phyloP scores from a whole-genome alignment of 805 yeast genomes.

The Monosporozyma unispora region DNA sequence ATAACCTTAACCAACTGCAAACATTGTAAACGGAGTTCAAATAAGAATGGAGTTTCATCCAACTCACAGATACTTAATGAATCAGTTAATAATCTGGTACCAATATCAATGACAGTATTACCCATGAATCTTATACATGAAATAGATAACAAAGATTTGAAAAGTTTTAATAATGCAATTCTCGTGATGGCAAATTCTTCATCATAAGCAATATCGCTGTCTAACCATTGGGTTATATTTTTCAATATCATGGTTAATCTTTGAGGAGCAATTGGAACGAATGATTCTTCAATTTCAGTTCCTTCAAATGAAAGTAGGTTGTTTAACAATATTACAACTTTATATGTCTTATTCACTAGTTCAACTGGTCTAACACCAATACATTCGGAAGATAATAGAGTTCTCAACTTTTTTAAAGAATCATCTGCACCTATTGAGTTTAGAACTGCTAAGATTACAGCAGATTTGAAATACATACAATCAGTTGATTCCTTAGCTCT shows the following conservation, averaged over 20 bases:
- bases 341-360: conserved; percentile 37
- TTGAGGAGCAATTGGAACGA: conserved; percentile 49
- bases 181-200: conserved; percentile 43
- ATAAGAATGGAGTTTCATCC: conserved; percentile 27
- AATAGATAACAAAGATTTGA: conserved; percentile 20
- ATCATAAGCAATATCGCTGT: conserved; percentile 53
- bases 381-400: conserved; percentile 54
- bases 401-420: conserved; percentile 45
- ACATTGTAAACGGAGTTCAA: conserved; percentile 40
- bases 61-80: conserved; percentile 25
- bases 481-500: conserved; percentile 29
- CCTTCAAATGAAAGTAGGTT: conserved; percentile 27
- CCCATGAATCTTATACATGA: conserved; percentile 34
- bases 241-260: conserved; percentile 54
- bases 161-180: conserved; percentile 41
- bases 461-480: conserved; percentile 20
- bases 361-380: conserved; percentile 43
- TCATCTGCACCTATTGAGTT: conserved; percentile 29
- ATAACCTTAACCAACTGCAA: conserved; percentile 36
- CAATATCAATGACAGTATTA: conserved; percentile 34
- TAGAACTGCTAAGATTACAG: conserved; percentile 30
- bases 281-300: conserved; percentile 14
- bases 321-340: conserved; percentile 40
- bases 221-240: conserved; percentile 49
- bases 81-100: conserved; percentile 34